Evolutionary conservation across 208 protist species (phyloP), one percentile per base, ranked within the genome.

Genomic region (Trypanosoma caninum): DNA sequence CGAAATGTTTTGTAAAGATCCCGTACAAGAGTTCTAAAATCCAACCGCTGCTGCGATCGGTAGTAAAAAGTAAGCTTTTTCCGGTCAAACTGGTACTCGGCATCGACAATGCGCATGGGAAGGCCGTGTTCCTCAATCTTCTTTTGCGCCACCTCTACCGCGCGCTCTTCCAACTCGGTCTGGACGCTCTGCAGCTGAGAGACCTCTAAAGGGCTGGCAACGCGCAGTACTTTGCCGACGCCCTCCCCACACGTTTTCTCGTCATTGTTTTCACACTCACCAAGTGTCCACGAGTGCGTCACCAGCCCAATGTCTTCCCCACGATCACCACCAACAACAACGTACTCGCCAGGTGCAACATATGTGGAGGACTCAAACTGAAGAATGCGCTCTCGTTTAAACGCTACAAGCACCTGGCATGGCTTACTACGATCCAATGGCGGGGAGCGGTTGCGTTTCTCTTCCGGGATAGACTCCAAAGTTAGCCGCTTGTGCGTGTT

Each of bases 1-100:
- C 84, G 80, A 45, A 94, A 96, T 3, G 84, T 90, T 56, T 93
- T 90, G 79, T 94, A 96, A 33, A 96, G 69, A 58, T 94, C 87
- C 10, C 88, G 78, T 50, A 96, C 84, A 7, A 96, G 74, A 20
- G 82, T 88, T 38, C 91, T 87, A 71, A 96, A 96, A 72, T 96
- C 91, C 1, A 92, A 79, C 6, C 87, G 74, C 51, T 89, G 76
- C 72, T 86, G 74, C 10, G 87, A 87, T 48, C 91, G 81, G 60
- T 94, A 96, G 59, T 91, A 96, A 48, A 96, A 96, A 3, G 91
- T 96, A 20, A 96, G 80, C 74, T 96, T 96, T 35, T 89, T 89
- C 16, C 91, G 84, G 55, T 96, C 91, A 54, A 94, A 96, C 61
- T 96, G 91, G 62, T 96, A 96, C 60, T 96, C 91, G 25, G 91